Percentiles rank a stretch among this genome's conserved stretches.
phyloP scores from a whole-genome alignment of 2,329 filamentous ascomycete species.

The Ceratocystis papillata region DNA sequence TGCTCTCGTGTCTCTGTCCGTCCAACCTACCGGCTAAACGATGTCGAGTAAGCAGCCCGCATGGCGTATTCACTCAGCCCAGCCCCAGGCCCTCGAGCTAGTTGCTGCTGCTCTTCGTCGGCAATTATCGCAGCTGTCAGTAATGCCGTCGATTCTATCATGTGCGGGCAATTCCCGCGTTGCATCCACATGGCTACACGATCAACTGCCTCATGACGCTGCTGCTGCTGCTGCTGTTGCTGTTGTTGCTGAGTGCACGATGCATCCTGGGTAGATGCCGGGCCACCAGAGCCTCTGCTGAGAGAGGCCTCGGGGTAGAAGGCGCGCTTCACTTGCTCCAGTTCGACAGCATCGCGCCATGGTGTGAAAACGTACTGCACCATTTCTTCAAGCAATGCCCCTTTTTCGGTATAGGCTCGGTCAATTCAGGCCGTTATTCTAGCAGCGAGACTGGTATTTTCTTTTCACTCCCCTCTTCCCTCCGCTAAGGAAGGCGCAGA shows the following conservation, averaged over 20 bases:
- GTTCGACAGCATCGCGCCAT: conserved; percentile 56
- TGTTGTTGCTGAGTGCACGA: conserved; percentile 6
- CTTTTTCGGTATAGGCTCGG: neutral
- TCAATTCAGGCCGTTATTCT: neutral
- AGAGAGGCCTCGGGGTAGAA: conserved; percentile 40
- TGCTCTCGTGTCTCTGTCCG: neutral
- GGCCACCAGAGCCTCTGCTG: neutral
- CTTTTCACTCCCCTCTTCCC: too few relatives aligned
- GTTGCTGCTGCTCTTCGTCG: conserved; percentile 38
- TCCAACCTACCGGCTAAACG: conserved; percentile 56
- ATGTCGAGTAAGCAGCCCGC: conserved; percentile 59
- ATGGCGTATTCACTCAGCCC: conserved; percentile 48
- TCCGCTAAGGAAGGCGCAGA: conserved; percentile 1
- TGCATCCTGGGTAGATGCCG: conserved; percentile 7
- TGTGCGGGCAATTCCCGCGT: conserved; percentile 62
- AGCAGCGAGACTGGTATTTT: neutral
- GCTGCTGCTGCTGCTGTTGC: neutral
- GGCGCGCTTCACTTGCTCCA: conserved; percentile 53
- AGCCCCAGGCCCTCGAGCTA: conserved; percentile 24
- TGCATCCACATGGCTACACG: conserved; percentile 59
- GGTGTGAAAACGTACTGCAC: conserved; percentile 63
- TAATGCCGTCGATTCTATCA: conserved; percentile 68
- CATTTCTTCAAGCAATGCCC: conserved; percentile 35
- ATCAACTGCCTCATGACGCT: conserved; percentile 40
- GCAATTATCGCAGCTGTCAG: conserved; percentile 58